phyloP scores from a whole-genome alignment of 176 grass and related monocot genomes.

The Cenchrus fungigraminus region DNA sequence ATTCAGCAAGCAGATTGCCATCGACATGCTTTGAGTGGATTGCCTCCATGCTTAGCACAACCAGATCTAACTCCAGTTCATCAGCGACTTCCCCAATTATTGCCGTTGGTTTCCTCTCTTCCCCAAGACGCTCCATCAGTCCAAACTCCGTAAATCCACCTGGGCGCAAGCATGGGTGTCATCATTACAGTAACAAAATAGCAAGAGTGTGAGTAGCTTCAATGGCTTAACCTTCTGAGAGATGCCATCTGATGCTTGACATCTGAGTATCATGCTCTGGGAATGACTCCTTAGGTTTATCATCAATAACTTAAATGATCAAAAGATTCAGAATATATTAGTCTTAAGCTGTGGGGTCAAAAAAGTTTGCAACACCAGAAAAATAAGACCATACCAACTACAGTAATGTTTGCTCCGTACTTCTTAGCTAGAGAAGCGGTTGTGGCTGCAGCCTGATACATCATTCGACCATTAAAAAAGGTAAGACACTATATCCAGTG shows the following conservation, averaged over 20 bases:
- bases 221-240: constrained; percentile 80
- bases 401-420: constrained; percentile 93
- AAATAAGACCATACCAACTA: constrained; percentile 68
- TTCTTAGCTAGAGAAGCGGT: constrained; percentile 89
- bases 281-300: constrained; percentile 86
- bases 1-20: constrained; percentile 91
- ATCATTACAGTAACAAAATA: neutral
- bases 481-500: constrained; percentile 21
- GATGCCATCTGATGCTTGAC: constrained; percentile 95
- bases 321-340: constrained; percentile 12
- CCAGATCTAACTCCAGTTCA: constrained; percentile 89
- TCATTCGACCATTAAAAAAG: constrained; percentile 23
- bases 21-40: constrained; percentile 97
- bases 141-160: constrained; percentile 96
- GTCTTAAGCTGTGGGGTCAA: neutral
- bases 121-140: constrained; percentile 95
- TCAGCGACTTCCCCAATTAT: constrained; percentile 95
- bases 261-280: constrained; percentile 92
- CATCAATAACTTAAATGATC: constrained; percentile 80
- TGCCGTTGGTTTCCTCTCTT: constrained; percentile 78
- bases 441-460: constrained; percentile 83
- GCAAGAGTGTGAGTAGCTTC: neutral
- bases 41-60: constrained; percentile 97
- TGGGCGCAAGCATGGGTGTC: constrained; percentile 31
- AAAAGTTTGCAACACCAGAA: neutral